Evolutionary conservation across 805 yeast species (phyloP).

Genomic region (Cyberlindnera euphorbiae): DNA sequence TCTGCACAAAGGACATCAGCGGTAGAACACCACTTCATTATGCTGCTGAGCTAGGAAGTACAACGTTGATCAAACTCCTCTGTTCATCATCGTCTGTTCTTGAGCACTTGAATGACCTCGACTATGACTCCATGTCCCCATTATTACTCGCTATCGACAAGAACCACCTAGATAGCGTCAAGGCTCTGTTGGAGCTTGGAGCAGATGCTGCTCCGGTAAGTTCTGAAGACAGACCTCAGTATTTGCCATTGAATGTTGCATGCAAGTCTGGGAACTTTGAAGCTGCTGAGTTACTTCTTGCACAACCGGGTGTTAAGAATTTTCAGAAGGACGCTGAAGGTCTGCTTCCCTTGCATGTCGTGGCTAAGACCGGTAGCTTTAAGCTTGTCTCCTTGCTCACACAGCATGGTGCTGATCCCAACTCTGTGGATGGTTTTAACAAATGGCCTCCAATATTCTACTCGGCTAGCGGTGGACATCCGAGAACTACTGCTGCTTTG

Average conservation of each 20-base stretch:
- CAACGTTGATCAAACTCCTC: conserved; percentile 37
- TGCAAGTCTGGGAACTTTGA: conserved; percentile 78
- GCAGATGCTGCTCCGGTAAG: conserved; percentile 44
- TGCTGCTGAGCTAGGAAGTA: conserved; percentile 60
- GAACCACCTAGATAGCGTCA: conserved; percentile 52
- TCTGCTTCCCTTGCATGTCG: conserved; percentile 79
- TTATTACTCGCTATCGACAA: conserved; percentile 72
- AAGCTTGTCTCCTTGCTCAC: conserved; percentile 64
- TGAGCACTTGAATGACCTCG: conserved; percentile 39
- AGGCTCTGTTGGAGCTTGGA: conserved; percentile 42
- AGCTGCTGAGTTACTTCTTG: conserved; percentile 48
- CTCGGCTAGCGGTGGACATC: conserved; percentile 82
- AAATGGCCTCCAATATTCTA: conserved; percentile 94
- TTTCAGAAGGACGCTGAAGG: conserved; percentile 78
- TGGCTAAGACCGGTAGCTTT: conserved; percentile 77
- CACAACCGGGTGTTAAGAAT: conserved; percentile 31
- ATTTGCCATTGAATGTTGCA: conserved; percentile 78
- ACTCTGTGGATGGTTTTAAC: conserved; percentile 77
- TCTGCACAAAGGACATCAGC: conserved; percentile 50
- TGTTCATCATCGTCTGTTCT: conserved; percentile 26
- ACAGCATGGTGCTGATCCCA: conserved; percentile 69
- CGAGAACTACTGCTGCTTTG: conserved; percentile 61
- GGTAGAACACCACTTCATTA: conserved; percentile 86
- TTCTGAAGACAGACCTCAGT: conserved; percentile 52
- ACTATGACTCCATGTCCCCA: conserved; percentile 79